Evolutionary conservation across 345 rosid genomes (phyloP), one percentile per base, ranked within the genome.

Genomic region (Tarenaya hassleriana): DNA sequence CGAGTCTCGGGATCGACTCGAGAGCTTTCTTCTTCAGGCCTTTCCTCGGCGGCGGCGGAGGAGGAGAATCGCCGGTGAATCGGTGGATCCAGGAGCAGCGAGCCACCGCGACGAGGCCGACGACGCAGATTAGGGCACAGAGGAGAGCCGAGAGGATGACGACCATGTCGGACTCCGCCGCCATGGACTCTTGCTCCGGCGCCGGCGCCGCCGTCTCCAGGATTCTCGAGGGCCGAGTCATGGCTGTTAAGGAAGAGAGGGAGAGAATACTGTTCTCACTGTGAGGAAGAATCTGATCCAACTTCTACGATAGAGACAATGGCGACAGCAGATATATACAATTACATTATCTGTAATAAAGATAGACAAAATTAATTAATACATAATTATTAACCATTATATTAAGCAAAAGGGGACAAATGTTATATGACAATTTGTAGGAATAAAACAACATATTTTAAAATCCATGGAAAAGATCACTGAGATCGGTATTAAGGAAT

Each of bases 21-120:
- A 88, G 76, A 7, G 63, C 70, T 67, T 84, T 84, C 75, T 78
- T 84, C 73, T 80, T 88, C 18, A 88, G 63, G 2, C 92, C 95
- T 86, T 69, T 68, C 73, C 69, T 81, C 64, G 62, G 76, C 75
- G 17, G 51, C 10, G n/a, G 16, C 11, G 34, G 67, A n/a, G 50
- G 72, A 15, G 66, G 20, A 41, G 19, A 32, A 41, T 47, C 61
- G 10, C 70, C 70, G 47, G 66, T 6, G 24, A 55, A n/a, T 39
- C 77, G 83, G 13, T 80, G 81, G 55, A 75, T 54, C 69, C 83
- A 79, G 31, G 94, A 78, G 67, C 90, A 84, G 3, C 90, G 83
- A 17, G 77, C 80, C 52, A 77, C 82, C 1, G 83, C 85, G 7
- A 81, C 68, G 52, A 87, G 70, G 1, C 94, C 96, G 20, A 80